These are phyloP conservation scores for Nicotiana paniculata DNA, from an alignment of 257 asterid genomes.

Conservation along the genomic window DNA sequence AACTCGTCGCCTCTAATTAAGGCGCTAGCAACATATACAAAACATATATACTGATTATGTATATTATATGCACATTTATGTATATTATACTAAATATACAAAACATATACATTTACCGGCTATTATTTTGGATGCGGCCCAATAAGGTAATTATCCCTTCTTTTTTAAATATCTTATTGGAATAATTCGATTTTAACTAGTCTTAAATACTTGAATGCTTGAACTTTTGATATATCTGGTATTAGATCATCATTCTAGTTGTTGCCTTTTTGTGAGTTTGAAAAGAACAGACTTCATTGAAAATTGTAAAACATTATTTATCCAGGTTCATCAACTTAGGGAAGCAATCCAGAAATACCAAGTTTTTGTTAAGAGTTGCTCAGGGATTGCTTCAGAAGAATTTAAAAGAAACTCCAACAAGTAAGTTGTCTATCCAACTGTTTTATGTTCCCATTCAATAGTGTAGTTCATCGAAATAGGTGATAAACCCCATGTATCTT, in stretches of 20 bases:
- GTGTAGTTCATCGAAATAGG: not conserved
- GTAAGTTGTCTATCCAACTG: slow-evolving; percentile 8
- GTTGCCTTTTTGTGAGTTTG: not conserved
- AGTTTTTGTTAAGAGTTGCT: slow-evolving; percentile 4
- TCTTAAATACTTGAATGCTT: not conserved
- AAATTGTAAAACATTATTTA: not conserved
- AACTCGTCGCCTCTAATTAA: not conserved
- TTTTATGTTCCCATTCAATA: not conserved
- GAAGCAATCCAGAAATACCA: slow-evolving; percentile 14
- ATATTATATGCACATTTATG: too few relatives aligned
- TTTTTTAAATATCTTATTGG: too few relatives aligned
- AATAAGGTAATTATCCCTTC: too few relatives aligned
- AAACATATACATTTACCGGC: too few relatives aligned
- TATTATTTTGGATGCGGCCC: not conserved
- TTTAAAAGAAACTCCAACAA: not conserved
- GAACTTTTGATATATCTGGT: not conserved
- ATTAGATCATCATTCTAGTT: too few relatives aligned
- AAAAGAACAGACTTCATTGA: not conserved
- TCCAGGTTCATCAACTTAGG: slow-evolving; percentile 19
- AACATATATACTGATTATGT: too few relatives aligned
- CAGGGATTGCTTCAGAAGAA: slow-evolving; percentile 6
- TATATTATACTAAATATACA: too few relatives aligned
- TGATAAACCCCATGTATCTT: not conserved
- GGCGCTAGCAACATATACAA: not conserved
- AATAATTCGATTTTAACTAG: not conserved